These are phyloP conservation scores for Blastocladiella britannica DNA, from an alignment of 192 early-diverging fungal genomes.

Conservation along the genomic window DNA sequence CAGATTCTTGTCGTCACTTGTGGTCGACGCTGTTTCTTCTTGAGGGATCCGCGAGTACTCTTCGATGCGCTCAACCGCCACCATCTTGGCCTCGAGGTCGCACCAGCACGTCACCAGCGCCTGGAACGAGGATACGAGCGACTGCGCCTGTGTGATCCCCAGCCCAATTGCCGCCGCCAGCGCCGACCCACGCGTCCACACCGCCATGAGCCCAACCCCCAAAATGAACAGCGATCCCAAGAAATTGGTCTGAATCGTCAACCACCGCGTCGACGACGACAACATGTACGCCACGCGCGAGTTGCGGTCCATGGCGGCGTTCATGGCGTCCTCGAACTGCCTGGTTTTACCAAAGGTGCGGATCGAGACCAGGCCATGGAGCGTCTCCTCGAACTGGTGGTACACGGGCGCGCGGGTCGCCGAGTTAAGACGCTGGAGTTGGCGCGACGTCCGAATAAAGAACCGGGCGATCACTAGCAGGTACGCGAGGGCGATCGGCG, in stretches of 20 bases:
- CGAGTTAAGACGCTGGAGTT: conserved; percentile 74
- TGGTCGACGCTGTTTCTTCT: conserved; percentile 11
- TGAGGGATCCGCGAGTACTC: conserved; percentile 24
- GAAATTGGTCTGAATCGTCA: conserved; percentile 55
- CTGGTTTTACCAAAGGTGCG: conserved; percentile 59
- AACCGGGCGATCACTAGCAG: conserved; percentile 35
- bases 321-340: conserved; percentile 41
- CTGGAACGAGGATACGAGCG: conserved; percentile 51
- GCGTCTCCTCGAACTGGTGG: conserved; percentile 63
- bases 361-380: conserved; percentile 54
- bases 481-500: conserved; percentile 32
- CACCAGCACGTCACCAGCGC: no score
- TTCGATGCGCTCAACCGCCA: conserved; percentile 33
- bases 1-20: not conserved
- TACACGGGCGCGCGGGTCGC: conserved; percentile 52
- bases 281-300: conserved; percentile 60
- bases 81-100: conserved; percentile 56
- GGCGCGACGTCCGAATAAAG: conserved; percentile 60
- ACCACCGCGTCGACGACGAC: conserved; percentile 49
- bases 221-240: conserved; percentile 58
- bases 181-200: conserved; percentile 30
- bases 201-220: conserved; percentile 48
- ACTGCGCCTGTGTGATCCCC: conserved; percentile 59
- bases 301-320: conserved; percentile 43
- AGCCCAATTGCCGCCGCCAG: conserved; percentile 52